These are phyloP conservation scores for Zygnema circumcarinatum DNA, from an alignment of 139 green algal species.

Conservation along the genomic window DNA sequence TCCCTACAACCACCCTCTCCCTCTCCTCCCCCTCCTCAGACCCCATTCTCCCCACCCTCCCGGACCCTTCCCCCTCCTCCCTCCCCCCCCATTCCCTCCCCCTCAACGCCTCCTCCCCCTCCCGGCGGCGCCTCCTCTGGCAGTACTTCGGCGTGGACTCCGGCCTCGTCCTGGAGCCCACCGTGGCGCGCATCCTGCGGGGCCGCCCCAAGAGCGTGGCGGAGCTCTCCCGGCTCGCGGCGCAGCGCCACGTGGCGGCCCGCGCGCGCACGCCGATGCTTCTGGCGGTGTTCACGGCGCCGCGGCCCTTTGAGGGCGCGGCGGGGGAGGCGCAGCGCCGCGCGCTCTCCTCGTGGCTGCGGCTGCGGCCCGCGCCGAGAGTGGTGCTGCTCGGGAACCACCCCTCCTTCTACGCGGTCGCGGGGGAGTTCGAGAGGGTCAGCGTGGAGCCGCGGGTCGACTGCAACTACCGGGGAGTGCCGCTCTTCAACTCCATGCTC, in stretches of 20 bases:
- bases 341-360: constrained; percentile 46
- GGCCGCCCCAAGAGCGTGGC: not conserved
- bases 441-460: constrained; percentile 37
- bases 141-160: not conserved
- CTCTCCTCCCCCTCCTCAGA: not conserved
- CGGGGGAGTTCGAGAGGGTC: constrained; percentile 28
- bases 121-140: not conserved
- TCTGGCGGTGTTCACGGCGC: constrained; percentile 38
- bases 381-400: constrained; percentile 41
- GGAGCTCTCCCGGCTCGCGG: not conserved
- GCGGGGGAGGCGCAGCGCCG: constrained; percentile 15
- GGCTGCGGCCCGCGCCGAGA: not conserved
- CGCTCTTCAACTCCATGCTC: constrained; percentile 43
- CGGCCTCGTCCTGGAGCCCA: not conserved
- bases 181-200: not conserved
- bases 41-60: not conserved
- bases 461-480: constrained; percentile 36
- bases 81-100: not conserved
- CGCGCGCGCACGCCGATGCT: not conserved
- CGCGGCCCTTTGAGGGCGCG: constrained; percentile 3
- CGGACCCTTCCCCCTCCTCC: not conserved
- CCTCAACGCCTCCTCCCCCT: not conserved
- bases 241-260: not conserved
- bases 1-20: not conserved
- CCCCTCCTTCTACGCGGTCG: constrained; percentile 11